Conservation (phyloP, 225 moss, liverwort and hornwort species). For the Straminergon stramineum region DNA sequence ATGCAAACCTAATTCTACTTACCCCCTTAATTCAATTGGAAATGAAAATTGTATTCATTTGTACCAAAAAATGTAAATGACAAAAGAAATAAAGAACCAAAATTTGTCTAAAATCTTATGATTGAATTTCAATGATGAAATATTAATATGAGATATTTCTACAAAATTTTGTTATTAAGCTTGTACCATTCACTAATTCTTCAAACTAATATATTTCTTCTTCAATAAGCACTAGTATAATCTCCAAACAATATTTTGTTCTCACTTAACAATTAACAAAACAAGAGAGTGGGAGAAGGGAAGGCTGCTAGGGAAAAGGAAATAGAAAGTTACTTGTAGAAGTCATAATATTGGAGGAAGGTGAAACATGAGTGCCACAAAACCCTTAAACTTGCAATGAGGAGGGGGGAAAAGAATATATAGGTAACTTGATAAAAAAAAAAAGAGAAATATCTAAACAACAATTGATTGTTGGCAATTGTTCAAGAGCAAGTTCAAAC, state of each 20-base stretch:
- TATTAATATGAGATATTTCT: not conserved
- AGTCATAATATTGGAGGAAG: not conserved
- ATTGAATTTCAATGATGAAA: not conserved
- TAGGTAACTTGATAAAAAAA: accelerated
- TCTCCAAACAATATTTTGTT: not conserved
- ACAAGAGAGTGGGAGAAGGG: not conserved
- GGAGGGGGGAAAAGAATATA: not conserved
- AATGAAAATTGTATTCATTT: too few species aligned
- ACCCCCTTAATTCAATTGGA: too few species aligned
- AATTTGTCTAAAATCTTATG: not conserved
- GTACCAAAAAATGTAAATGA: too few species aligned
- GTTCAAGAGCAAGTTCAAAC: too few species aligned
- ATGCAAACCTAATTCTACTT: too few species aligned
- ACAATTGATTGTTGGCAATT: too few species aligned
- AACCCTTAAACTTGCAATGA: not conserved
- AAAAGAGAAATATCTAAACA: not conserved
- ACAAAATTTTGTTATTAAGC: not conserved
- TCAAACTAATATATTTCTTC: not conserved
- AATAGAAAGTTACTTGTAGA: not conserved
- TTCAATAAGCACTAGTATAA: not conserved
- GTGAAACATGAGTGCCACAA: accelerated
- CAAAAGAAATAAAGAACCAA: too few species aligned
- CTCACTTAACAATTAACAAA: not conserved
- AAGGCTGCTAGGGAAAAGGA: too few species aligned
- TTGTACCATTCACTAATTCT: not conserved